Base-by-base conservation (phyloP, 2,329 filamentous ascomycete species). In the Aspergillus fijiensis region DNA sequence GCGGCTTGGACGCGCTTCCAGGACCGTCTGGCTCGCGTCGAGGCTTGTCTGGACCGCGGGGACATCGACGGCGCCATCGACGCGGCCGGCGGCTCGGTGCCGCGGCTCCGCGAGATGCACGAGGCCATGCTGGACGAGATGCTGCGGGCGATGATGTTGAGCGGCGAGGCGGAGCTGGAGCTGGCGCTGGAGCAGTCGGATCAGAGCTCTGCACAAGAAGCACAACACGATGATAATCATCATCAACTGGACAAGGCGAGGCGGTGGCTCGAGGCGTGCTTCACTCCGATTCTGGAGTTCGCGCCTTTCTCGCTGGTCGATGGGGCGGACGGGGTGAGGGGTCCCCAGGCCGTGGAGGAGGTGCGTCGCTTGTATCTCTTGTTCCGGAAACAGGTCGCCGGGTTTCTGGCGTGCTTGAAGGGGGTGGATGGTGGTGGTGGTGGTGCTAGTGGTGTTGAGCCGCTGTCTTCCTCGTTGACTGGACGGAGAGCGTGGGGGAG, bases 121-220 rank as follows among this genome's bases (percentile, higher is more conserved):
- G 88, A 92, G 62, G 80, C 84, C 35, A 84, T 88, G 7, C 81
- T 96, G 2, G 89, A 96, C 70, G 82, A 86, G 54, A 92, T 96
- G 51, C 85, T 93, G 77, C 85, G 87, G 62, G 85, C 86, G 0
- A 78, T 95, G 0, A 82, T 96, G 14, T 78, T 96, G 2, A 84
- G 89, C 60, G 90, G 27, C 27, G 27, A 10, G 27, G 7, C 3
- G 6, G 27, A 29, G 27, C 23, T 23, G 4, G 23, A 23, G 23
- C 23, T 23, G 4, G 23, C 1, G 23, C 23, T 23, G 2, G 27
- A 27, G 27, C 7, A 89, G 68, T 82, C 89, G 39, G 92, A 96
- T 72, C 82, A 86, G 60, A 88, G 90, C 27, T 23, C 23, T 4
- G 23, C 23, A 23, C 23, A 5, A 23, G 23, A 23, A 23, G 23